Base-by-base conservation (phyloP, 2,329 filamentous ascomycete genomes). In the Xylaria sp. region DNA sequence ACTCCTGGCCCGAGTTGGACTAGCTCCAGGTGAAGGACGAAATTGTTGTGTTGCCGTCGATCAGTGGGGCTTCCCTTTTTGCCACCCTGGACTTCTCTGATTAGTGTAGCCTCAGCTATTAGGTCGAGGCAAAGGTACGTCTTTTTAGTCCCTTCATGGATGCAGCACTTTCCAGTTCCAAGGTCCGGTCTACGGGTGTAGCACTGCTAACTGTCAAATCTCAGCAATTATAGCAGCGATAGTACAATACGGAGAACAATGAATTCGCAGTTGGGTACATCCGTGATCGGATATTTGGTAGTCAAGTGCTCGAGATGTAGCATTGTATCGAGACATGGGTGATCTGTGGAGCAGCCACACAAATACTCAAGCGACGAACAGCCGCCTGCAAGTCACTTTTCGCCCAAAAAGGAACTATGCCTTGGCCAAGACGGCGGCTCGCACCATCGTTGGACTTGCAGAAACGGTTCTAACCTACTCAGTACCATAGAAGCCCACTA, bases 321-420 rank as follows among this genome's bases (percentile, higher is more conserved):
- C 49, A 52, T 60, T 19, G 51, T 46, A 46, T 61, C 42, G 40
- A 45, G 33, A 51, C 40, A 43, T 46, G 7, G 8, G 45, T 51
- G 21, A 35, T 40, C 11, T 60, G 50, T 21, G 46, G 21, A 40
- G 52, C 37, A 61, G 64, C 61, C 64, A 60, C 60, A 60, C 28
- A 51, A 45, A 43, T n/a, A n/a, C 49, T 57, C 52, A 57, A 53
- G 57, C 33, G 28, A 50, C 45, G 5, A 57, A 46, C 23, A 49
- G 43, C 17, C 25, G 42, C 42, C 28, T 47, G 52, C 60, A 55
- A 23, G 53, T 60, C 38, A 47, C 42, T 19, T 42, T 21, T 33
- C 45, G 43, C 31, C 37, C 35, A 14, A 60, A 42, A 9, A 17
- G 17, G 33, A 28, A 31, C 4, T 31, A 17, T 8, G 23, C 7